These are phyloP conservation scores for Amphirosellinia nigrospora DNA, from an alignment of 495 filamentous ascomycete species.

Conservation along the genomic window DNA sequence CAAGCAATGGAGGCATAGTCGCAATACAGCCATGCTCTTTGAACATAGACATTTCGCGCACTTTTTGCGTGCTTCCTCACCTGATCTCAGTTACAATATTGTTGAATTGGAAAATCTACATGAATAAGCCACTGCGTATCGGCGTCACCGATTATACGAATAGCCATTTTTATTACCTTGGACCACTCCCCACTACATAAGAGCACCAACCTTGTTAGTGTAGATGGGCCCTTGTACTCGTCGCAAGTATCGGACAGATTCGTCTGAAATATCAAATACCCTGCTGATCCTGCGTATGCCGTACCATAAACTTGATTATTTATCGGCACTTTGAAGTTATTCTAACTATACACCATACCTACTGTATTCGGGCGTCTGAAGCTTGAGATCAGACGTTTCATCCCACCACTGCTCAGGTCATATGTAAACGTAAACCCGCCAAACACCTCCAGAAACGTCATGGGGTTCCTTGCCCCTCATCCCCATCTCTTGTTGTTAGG, in stretches of 20 bases:
- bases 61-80: background rate
- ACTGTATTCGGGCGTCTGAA: background rate
- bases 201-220: background rate
- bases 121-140: background rate
- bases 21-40: background rate
- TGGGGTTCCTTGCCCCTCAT: slow-evolving; percentile 9
- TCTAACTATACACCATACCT: background rate
- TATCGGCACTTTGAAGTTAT: background rate
- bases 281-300: background rate
- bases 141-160: background rate
- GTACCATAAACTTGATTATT: background rate
- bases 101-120: background rate
- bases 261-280: slow-evolving; percentile 2
- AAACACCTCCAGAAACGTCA: background rate
- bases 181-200: background rate
- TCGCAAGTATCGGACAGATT: background rate
- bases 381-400: slow-evolving; percentile 11
- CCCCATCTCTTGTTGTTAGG: background rate
- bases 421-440: background rate
- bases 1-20: background rate
- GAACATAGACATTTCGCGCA: background rate
- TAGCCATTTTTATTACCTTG: background rate
- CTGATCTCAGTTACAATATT: background rate
- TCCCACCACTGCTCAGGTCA: background rate
- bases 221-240: background rate